Evolutionary conservation across 805 yeast genomes (phyloP).

Genomic region (Priceomyces castillae): DNA sequence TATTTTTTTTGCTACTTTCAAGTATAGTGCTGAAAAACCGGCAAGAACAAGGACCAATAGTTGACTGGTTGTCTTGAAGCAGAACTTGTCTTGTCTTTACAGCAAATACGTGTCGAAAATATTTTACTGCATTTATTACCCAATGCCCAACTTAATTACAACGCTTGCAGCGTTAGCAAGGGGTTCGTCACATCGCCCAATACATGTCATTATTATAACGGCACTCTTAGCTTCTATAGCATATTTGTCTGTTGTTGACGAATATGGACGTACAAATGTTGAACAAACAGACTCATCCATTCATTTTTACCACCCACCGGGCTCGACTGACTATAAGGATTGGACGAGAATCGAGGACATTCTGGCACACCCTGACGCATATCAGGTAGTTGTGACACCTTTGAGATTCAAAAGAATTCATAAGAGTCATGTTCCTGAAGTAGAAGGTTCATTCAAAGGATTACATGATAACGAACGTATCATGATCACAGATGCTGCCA

Average conservation of each 20-base stretch:
- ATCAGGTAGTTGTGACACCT: slow-evolving; percentile 52
- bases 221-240: slow-evolving; percentile 76
- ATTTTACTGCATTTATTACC: slow-evolving; percentile 3
- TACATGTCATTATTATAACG: slow-evolving; percentile 74
- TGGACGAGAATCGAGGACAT: slow-evolving; percentile 53
- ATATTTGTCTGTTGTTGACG: slow-evolving; percentile 71
- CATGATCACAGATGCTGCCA: slow-evolving; percentile 33
- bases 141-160: slow-evolving; percentile 31
- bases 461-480: slow-evolving; percentile 43
- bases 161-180: slow-evolving; percentile 45
- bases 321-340: slow-evolving; percentile 28
- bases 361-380: slow-evolving; percentile 39
- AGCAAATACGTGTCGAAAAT: slow-evolving; percentile 1
- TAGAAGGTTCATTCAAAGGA: slow-evolving; percentile 39
- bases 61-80: background rate
- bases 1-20: background rate
- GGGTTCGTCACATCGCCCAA: slow-evolving; percentile 75
- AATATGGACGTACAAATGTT: slow-evolving; percentile 52
- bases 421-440: slow-evolving; percentile 38
- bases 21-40: background rate
- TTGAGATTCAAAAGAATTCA: slow-evolving; percentile 52
- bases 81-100: background rate
- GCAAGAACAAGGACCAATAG: background rate
- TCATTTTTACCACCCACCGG: slow-evolving; percentile 37
- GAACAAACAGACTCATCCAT: slow-evolving; percentile 15